Conservation (phyloP, 345 rosid genomes). For the Syzygium oleosum region DNA sequence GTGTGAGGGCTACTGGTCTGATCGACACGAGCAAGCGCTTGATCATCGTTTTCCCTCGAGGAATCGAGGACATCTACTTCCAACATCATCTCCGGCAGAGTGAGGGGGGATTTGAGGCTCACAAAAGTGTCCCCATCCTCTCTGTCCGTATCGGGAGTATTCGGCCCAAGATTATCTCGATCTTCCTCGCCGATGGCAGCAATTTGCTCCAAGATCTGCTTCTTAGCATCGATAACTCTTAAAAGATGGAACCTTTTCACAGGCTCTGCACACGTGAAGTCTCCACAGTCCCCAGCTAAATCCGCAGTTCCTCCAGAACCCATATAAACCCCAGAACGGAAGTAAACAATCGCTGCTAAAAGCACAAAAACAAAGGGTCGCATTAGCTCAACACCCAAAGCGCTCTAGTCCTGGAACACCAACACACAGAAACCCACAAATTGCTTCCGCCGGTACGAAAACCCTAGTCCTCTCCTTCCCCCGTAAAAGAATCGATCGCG, state of each 20-base stretch:
- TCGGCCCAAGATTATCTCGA: conserved; percentile 18
- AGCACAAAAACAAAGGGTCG: not conserved
- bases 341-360: not conserved
- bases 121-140: conserved; percentile 30
- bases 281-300: not conserved
- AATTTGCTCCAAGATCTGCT: not conserved
- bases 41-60: not conserved
- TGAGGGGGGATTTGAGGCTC: conserved; percentile 17
- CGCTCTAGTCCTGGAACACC: not conserved
- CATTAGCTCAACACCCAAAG: not conserved
- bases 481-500: not conserved
- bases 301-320: not conserved
- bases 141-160: conserved; percentile 31
- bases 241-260: not conserved
- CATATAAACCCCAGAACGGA: not conserved
- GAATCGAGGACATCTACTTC: not conserved
- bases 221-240: not conserved
- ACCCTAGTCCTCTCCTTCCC: not conserved
- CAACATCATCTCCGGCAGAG: not conserved
- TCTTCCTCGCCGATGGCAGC: not conserved
- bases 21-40: not conserved
- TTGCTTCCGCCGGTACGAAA: not conserved
- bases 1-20: conserved; percentile 22
- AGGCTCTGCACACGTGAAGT: not conserved
- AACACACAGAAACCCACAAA: not conserved